Evolutionary conservation across 805 yeast genomes (phyloP).

Genomic region (Wickerhamomyces pijperi): DNA sequence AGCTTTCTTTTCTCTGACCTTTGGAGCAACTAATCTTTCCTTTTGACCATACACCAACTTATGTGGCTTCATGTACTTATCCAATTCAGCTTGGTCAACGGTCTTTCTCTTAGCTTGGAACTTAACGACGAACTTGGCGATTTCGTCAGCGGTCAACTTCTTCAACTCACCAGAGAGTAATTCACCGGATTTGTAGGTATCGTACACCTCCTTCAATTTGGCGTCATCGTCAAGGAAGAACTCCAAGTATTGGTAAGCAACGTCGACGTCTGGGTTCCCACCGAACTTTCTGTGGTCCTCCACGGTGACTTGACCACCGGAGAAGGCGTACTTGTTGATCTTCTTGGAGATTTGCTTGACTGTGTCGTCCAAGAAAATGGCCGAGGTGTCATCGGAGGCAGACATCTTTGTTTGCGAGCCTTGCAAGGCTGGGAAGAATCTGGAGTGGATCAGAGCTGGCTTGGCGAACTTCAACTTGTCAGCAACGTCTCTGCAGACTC

Average conservation of each 20-base stretch:
- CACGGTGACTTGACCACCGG: conserved; percentile 80
- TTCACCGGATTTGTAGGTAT: conserved; percentile 68
- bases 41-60: conserved; percentile 62
- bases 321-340: conserved; percentile 91
- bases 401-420: conserved; percentile 96
- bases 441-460: conserved; percentile 87
- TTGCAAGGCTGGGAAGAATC: conserved; percentile 96
- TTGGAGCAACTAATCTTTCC: conserved; percentile 64
- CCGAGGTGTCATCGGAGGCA: conserved; percentile 82
- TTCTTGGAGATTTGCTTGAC: conserved; percentile 87
- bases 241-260: conserved; percentile 83
- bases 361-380: conserved; percentile 93
- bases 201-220: conserved; percentile 48
- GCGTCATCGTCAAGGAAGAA: conserved; percentile 88
- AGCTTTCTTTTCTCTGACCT: conserved; percentile 29
- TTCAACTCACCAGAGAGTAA: conserved; percentile 90
- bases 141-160: conserved; percentile 67
- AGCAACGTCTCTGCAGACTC: conserved; percentile 96
- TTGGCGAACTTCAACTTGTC: conserved; percentile 81
- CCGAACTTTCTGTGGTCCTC: conserved; percentile 89
- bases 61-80: conserved; percentile 76
- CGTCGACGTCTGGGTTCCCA: conserved; percentile 93
- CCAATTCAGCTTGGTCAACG: conserved; percentile 51
- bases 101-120: conserved; percentile 73
- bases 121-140: conserved; percentile 66